Percentiles rank a stretch among this genome's conserved stretches.
Evolutionary conservation across 805 yeast genomes (phyloP).

Genomic region (Ogataea corticis): DNA sequence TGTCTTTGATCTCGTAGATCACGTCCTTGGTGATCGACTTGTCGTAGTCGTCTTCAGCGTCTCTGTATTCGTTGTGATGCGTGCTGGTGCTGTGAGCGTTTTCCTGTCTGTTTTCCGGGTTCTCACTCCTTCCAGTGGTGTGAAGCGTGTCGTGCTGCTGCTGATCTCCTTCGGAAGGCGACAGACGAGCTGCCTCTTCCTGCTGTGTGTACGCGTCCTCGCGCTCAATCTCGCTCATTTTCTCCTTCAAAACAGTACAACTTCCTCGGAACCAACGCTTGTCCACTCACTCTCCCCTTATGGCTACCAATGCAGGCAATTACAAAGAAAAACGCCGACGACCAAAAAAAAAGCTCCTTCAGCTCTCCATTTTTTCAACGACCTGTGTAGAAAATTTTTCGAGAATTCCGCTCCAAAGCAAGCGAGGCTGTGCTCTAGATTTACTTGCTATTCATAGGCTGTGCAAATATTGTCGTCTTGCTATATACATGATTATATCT

Average conservation of each 20-base stretch:
- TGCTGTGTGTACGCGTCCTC: background rate
- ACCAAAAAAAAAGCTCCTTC: too few relatives aligned
- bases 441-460: too few relatives aligned
- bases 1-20: slow-evolving; percentile 34
- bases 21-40: slow-evolving; percentile 31
- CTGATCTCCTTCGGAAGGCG: background rate
- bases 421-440: too few relatives aligned
- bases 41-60: slow-evolving; percentile 22
- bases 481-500: slow-evolving; percentile 21
- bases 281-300: background rate
- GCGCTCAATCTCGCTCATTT: slow-evolving; percentile 7
- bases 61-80: background rate
- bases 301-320: background rate
- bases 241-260: background rate
- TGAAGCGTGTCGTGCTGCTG: background rate
- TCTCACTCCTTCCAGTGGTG: background rate
- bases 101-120: background rate
- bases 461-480: background rate
- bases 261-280: background rate
- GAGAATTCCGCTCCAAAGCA: background rate
- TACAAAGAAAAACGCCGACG: too few relatives aligned
- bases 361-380: background rate
- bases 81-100: background rate
- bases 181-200: background rate
- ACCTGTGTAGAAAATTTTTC: slow-evolving; percentile 3